Percentiles rank a stretch among this genome's conserved stretches.
Evolutionary conservation across 805 yeast species (phyloP).

Genomic region (Zygoascus tannicola): DNA sequence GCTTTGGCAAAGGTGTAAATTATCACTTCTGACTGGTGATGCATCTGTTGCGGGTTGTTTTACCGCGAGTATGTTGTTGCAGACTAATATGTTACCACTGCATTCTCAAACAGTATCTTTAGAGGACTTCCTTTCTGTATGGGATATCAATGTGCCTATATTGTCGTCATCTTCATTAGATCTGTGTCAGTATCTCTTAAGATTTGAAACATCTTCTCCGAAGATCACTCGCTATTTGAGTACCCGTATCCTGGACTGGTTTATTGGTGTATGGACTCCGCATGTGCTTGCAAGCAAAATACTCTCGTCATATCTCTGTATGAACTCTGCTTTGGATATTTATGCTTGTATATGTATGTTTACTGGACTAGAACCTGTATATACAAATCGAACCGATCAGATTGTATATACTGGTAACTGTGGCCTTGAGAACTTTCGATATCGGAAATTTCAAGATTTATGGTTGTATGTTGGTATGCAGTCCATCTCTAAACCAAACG

Average conservation of each 20-base stretch:
- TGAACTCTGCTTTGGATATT: not conserved
- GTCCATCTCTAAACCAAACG: not conserved
- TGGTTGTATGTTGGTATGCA: not conserved
- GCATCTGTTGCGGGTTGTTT: slow-evolving; percentile 2
- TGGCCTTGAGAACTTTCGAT: not conserved
- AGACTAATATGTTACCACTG: not conserved
- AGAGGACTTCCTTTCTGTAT: slow-evolving; percentile 1
- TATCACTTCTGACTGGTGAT: not conserved
- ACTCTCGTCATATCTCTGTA: not conserved
- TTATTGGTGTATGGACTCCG: not conserved
- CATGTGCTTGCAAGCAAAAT: not conserved
- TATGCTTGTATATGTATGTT: not conserved
- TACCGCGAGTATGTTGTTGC: not conserved
- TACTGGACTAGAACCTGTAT: not conserved
- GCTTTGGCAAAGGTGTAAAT: slow-evolving; percentile 1
- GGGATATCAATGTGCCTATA: slow-evolving; percentile 2
- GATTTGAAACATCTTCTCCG: not conserved
- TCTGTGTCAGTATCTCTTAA: not conserved
- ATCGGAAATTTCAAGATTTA: not conserved
- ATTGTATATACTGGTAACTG: not conserved
- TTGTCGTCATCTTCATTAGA: slow-evolving; percentile 1
- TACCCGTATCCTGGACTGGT: slow-evolving; percentile 5
- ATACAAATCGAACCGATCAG: not conserved
- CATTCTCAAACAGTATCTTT: not conserved
- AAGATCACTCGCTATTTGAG: not conserved